Evolutionary conservation across 768 basidiomycete species (phyloP).

Genomic region (Amanita muscaria): DNA sequence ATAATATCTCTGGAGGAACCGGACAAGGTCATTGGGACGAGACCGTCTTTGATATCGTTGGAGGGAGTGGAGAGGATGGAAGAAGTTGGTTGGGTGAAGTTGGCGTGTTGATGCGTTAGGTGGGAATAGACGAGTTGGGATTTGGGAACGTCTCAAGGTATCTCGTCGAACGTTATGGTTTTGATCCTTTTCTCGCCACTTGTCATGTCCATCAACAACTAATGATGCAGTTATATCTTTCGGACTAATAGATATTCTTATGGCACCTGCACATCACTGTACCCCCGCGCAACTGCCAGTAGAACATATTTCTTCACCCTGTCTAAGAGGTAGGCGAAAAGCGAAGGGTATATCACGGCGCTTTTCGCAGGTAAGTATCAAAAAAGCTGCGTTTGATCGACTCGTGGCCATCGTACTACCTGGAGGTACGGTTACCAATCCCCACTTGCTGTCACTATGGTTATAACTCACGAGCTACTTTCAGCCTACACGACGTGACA

Average conservation of each 20-base stretch:
- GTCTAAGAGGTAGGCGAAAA: conserved; percentile 71
- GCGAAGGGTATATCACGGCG: conserved; percentile 62
- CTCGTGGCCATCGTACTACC: conserved; percentile 86
- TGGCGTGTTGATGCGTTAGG: conserved; percentile 63
- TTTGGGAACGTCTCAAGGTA: conserved; percentile 63
- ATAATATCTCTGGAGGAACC: conserved; percentile 16
- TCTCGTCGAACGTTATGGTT: conserved; percentile 72
- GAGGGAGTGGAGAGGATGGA: conserved; percentile 67
- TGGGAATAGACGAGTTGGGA: conserved; percentile 54
- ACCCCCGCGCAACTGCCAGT: conserved; percentile 67
- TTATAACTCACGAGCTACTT: neutral
- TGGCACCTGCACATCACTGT: conserved; percentile 69
- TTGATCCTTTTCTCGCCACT: conserved; percentile 73
- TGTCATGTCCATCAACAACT: conserved; percentile 59
- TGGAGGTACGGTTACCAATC: conserved; percentile 52
- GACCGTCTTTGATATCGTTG: conserved; percentile 66
- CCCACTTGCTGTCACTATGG: neutral
- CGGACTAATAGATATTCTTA: conserved; percentile 71
- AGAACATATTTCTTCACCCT: conserved; percentile 71
- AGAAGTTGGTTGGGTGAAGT: conserved; percentile 81
- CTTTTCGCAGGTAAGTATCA: conserved; percentile 85
- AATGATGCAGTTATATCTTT: conserved; percentile 73
- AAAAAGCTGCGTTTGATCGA: conserved; percentile 85
- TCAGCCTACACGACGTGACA: conserved; percentile 85
- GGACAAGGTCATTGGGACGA: conserved; percentile 70